Evolutionary conservation across 2,329 filamentous ascomycete species (phyloP).

Genomic region (Xylaria sp.): DNA sequence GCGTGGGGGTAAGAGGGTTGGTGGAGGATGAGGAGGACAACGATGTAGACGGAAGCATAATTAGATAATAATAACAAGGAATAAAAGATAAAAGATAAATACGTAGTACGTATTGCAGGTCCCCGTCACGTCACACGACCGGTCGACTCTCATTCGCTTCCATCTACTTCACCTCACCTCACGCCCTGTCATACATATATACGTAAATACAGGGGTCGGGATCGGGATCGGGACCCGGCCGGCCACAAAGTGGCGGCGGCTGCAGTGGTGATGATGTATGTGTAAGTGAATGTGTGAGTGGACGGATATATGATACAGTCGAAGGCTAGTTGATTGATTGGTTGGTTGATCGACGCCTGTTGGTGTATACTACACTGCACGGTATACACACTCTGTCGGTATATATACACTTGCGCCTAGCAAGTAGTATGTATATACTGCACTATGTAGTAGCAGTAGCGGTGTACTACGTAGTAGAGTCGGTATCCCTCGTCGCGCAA

Average conservation of each 20-base stretch:
- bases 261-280: not conserved
- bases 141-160: not conserved
- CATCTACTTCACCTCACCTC: not conserved
- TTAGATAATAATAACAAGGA: not conserved
- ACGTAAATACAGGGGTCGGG: slow-evolving; percentile 19
- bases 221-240: slow-evolving; percentile 14
- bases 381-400: not conserved
- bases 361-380: not conserved
- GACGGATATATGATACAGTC: not conserved
- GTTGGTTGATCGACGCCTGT: not conserved
- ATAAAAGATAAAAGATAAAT: not conserved
- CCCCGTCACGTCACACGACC: slow-evolving; percentile 10
- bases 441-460: too few species aligned
- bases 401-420: not conserved
- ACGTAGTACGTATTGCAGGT: slow-evolving; percentile 9
- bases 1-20: slow-evolving; percentile 23
- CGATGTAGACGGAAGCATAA: slow-evolving; percentile 37
- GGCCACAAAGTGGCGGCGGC: slow-evolving; percentile 7
- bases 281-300: not conserved
- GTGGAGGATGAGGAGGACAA: slow-evolving; percentile 24
- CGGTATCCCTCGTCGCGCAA: too few species aligned
- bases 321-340: not conserved
- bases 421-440: too few species aligned
- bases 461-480: too few species aligned
- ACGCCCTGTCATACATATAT: slow-evolving; percentile 11